Conservation (phyloP, 2,329 filamentous ascomycete species). For the Ampelomyces quisqualis region DNA sequence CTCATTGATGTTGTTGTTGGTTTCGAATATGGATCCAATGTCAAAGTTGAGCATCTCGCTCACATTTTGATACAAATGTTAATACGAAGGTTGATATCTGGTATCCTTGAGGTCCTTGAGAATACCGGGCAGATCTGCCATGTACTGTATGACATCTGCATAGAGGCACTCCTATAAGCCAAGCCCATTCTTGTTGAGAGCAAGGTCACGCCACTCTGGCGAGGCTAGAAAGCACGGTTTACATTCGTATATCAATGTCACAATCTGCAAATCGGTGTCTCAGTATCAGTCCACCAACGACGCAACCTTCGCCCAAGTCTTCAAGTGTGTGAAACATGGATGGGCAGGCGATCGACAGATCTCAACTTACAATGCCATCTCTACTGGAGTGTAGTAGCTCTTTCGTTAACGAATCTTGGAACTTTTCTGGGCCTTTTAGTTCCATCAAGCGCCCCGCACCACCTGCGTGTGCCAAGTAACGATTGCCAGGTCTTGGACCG, state of each 20-base stretch:
- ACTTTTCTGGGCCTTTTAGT: conserved; percentile 31
- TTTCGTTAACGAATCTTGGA: conserved; percentile 32
- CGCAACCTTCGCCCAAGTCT: too few relatives aligned
- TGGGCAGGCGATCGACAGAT: too few relatives aligned
- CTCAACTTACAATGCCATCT: conserved; percentile 37
- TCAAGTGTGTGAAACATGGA: neutral
- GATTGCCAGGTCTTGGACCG: conserved; percentile 33
- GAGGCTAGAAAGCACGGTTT: conserved; percentile 34
- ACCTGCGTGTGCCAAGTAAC: conserved; percentile 37
- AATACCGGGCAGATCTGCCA: conserved; percentile 31
- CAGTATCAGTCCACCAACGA: neutral
- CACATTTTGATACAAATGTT: conserved; percentile 3
- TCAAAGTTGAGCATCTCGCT: neutral
- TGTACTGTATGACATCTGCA: conserved; percentile 30
- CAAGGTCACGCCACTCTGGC: conserved; percentile 35
- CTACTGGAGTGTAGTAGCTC: conserved; percentile 35
- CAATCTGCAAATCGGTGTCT: conserved; percentile 23
- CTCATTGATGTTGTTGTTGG: conserved; percentile 6
- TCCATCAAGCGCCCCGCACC: conserved; percentile 39
- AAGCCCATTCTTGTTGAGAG: conserved; percentile 35
- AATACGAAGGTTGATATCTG: conserved; percentile 2
- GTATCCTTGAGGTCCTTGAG: conserved; percentile 31
- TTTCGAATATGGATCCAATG: conserved; percentile 5
- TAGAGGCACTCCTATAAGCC: conserved; percentile 30
- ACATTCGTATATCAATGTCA: conserved; percentile 34